phyloP scores from a whole-genome alignment of 352 stramenopile genomes.

The Globisporangium mamillatum region DNA sequence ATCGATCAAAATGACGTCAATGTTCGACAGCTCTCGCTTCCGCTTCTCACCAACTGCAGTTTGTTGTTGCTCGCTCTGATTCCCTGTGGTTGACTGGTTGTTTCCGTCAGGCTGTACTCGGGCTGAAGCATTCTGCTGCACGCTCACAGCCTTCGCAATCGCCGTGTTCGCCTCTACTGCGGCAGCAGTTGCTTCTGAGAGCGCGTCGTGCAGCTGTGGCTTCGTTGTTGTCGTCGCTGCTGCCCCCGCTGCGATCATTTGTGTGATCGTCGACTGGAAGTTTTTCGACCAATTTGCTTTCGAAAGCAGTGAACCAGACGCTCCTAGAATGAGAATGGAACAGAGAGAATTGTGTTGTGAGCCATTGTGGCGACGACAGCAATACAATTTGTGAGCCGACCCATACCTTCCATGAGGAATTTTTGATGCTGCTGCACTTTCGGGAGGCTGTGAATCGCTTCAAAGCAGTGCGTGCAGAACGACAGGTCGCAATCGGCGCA shows the following conservation, averaged over 20 bases:
- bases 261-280: conserved; percentile 39
- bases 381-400: neutral
- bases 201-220: neutral
- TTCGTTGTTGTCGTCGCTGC: neutral
- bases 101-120: neutral
- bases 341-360: neutral
- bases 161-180: neutral
- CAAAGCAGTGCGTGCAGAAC: conserved; percentile 61
- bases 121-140: neutral
- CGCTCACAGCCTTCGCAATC: neutral
- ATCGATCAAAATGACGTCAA: conserved; percentile 66
- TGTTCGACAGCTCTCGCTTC: conserved; percentile 31
- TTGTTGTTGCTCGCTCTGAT: no score
- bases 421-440: conserved; percentile 32
- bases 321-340: conserved; percentile 22
- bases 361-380: neutral
- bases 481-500: conserved; percentile 60
- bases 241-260: conserved; percentile 25
- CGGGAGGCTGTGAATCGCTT: conserved; percentile 41
- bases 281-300: conserved; percentile 42
- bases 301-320: conserved; percentile 34
- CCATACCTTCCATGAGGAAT: conserved; percentile 41
- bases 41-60: conserved; percentile 29
- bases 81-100: no score
- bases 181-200: neutral